Percentiles rank a stretch among this genome's conserved stretches.
Evolutionary conservation across 2,329 filamentous ascomycete species (phyloP).

Genomic region (Lecanicillium sp.): DNA sequence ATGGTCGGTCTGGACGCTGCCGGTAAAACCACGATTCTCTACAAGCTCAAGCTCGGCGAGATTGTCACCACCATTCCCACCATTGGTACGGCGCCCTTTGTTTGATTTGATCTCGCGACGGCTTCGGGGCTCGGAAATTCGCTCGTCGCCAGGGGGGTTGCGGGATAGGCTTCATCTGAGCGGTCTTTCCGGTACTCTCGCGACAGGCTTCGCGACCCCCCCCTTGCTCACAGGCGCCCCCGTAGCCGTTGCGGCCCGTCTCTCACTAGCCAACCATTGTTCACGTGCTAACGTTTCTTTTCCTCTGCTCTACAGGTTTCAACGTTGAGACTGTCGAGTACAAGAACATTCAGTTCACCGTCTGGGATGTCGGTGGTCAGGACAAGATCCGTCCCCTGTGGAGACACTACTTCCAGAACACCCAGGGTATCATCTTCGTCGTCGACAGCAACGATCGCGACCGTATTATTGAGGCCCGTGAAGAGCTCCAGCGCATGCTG

Average conservation of each 20-base stretch:
- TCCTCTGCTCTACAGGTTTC: constrained; percentile 57
- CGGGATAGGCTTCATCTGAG: too few species aligned
- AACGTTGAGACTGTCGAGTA: constrained; percentile 99
- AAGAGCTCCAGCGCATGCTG: constrained; percentile 96
- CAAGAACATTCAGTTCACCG: constrained; percentile 99
- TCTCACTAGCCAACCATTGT: constrained; percentile 4
- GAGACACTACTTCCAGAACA: constrained; percentile 99
- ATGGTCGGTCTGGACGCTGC: constrained; percentile 99
- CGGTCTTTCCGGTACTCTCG: neutral
- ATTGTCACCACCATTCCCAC: constrained; percentile 99
- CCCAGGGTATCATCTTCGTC: constrained; percentile 99
- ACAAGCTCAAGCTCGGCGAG: constrained; percentile 99
- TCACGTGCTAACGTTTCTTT: constrained; percentile 14
- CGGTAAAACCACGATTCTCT: constrained; percentile 99
- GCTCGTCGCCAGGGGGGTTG: too few species aligned
- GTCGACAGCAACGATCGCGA: constrained; percentile 98
- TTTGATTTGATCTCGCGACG: neutral
- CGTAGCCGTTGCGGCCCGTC: neutral
- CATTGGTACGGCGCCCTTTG: constrained; percentile 58
- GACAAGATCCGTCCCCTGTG: constrained; percentile 99
- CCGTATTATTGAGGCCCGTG: constrained; percentile 92
- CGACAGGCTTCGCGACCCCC: neutral
- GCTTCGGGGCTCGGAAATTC: neutral
- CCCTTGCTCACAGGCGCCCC: neutral
- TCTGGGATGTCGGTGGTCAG: constrained; percentile 99